Percentiles rank a stretch among this genome's conserved stretches.
phyloP scores from a whole-genome alignment of 305 asterid genomes.

The Stenogyne calaminthoides region DNA sequence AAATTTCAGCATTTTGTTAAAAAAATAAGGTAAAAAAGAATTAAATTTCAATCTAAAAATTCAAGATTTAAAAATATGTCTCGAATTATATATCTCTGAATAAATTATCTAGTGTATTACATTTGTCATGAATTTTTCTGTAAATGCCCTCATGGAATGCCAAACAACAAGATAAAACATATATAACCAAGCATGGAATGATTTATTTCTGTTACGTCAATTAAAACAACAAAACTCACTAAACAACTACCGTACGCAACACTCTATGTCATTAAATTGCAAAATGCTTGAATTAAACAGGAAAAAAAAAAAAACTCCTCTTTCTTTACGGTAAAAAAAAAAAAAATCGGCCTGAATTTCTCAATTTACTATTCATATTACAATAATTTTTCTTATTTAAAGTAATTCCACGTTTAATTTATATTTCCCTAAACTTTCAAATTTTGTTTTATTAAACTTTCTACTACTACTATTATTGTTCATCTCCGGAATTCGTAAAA shows the following conservation, averaged over 20 bases:
- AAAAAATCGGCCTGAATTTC: too few species aligned
- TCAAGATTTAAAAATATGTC: neutral
- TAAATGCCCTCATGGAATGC: neutral
- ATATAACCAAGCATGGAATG: neutral
- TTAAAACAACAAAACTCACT: neutral
- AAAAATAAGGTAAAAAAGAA: neutral
- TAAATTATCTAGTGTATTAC: too few species aligned
- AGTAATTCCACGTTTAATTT: too few species aligned
- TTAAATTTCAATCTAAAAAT: neutral
- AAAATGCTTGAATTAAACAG: neutral
- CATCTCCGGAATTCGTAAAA: too few species aligned
- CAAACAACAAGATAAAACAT: neutral
- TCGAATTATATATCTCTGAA: neutral
- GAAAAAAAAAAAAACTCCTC: neutral
- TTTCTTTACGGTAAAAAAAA: too few species aligned
- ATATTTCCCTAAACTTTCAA: too few species aligned
- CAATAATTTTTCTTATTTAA: too few species aligned
- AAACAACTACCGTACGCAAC: neutral
- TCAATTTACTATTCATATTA: too few species aligned
- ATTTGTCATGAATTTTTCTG: too few species aligned
- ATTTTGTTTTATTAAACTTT: too few species aligned
- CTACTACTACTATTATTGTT: too few species aligned
- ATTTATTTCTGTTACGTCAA: neutral
- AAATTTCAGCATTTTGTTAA: neutral
- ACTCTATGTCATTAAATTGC: neutral